Base-by-base conservation (phyloP, 441 rosid genomes). In the Daphne laureola region DNA sequence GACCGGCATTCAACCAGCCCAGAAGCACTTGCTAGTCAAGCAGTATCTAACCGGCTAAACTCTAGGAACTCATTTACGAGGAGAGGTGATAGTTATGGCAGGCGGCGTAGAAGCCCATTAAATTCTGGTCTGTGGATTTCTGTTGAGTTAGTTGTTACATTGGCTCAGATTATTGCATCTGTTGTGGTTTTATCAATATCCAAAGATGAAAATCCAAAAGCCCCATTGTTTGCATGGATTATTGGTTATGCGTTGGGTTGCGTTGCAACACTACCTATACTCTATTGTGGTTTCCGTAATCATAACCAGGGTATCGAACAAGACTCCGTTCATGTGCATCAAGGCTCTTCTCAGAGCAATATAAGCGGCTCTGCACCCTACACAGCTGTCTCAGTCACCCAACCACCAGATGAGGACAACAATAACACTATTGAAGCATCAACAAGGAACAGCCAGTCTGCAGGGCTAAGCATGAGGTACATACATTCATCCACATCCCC, bases 91-190 rank as follows among this genome's bases (percentile, higher is more conserved):
- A 77, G 66, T 38, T 75, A 75, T 59, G 73, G 69, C 47, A 80
- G 67, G 9, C 80, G 61, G 44, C 76, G 53, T 40, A 70, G 84
- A 65, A 84, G 84, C 78, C 92, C 88, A 2, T 43, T 84, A 67
- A 84, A 81, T 64, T 81, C 92, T 38, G 84, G 77, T 27, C 61
- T 84, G 47, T 84, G 92, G 92, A 81, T 84, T 54, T 81, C 84
- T 35, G 77, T 81, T 51, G 92, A 84, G 79, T 71, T 81, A 53
- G 68, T 79, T 65, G 80, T 78, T 54, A 79, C 88, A n/a, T 36
- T 84, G 44, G 69, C 82, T 66, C 92, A 84, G 70, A 84, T 84
- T 50, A 58, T 79, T 61, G 86, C 84, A 38, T 83, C 92, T 43
- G 40, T 76, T 9, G 81, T 81, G 4, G 88, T 84, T 58, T 70